Evolutionary conservation across 179 eudicot genomes (phyloP), one percentile per base, ranked within the genome.

Genomic region (Silene noctiflora): DNA sequence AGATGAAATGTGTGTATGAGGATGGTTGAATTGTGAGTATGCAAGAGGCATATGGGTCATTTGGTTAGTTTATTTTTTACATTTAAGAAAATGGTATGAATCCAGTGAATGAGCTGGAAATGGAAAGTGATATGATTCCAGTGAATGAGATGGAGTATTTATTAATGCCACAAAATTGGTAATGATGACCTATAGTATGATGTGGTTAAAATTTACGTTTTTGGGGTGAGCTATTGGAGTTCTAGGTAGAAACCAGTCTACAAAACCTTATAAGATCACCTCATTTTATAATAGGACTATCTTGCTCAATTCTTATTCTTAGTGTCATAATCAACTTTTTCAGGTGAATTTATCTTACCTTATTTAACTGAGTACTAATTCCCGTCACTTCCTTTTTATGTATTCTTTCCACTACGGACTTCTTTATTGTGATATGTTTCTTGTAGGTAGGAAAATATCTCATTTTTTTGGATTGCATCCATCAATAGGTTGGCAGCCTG

Each of bases 401-500:
- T 19, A 35, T 39, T 67, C 51, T 67, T 9, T 3, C 42, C 53
- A 7, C 16, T 2, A 27, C 1, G 17, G 10, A 1, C 46, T 21
- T 33, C 3, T 69, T 69, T 27, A 20, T 10, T 69, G 31, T 69
- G 1, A 44, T 69, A n/a, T 42, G 31, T 44, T 16, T 59, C 59
- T 21, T n/a, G 4, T 44, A 44, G 73, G 58, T 69, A 21, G n/a
- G 72, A 39, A 12, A 13, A 44, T 69, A 17, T 17, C 67, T 61
- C 44, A 77, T 22, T 1, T 2, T 53, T 74, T 80, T 71, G 19
- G 64, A 31, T 76, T n/a, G 21, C 25, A 29, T 58, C 48, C 33
- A 53, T 51, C 44, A 13, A 60, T 73, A 93, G 95, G 95, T 77
- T 91, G 95, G 98, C 68, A 78, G 80, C 98, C 97, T 83, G 78